These are phyloP conservation scores for Calonectria pauciramosa DNA, from an alignment of 2,329 filamentous ascomycete genomes.

Conservation along the genomic window DNA sequence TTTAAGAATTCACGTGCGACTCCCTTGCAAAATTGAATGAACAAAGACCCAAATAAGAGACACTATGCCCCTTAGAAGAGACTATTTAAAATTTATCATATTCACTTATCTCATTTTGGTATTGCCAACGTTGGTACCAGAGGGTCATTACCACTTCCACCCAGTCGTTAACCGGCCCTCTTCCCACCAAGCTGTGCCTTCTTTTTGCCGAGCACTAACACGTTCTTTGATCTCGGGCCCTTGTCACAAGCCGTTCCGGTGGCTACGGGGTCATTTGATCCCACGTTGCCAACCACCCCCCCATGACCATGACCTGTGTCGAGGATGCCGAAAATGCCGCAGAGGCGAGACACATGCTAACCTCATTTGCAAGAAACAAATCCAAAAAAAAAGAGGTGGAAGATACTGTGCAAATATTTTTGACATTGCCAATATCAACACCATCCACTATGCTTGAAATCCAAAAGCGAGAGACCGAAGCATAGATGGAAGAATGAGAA, in stretches of 20 bases:
- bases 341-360: slow-evolving; percentile 5
- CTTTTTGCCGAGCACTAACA: slow-evolving; percentile 1
- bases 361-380: not conserved
- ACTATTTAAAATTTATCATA: slow-evolving; percentile 1
- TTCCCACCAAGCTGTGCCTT: not conserved
- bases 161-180: not conserved
- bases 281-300: not conserved
- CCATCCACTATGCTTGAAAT: not conserved
- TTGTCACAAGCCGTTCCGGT: not conserved
- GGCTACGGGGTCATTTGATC: slow-evolving; percentile 17
- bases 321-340: slow-evolving; percentile 1
- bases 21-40: not conserved
- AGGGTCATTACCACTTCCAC: slow-evolving; percentile 2
- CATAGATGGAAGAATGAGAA: slow-evolving; percentile 1
- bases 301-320: not conserved
- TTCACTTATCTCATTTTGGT: slow-evolving; percentile 19
- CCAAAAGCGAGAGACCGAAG: not conserved
- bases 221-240: not conserved
- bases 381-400: not conserved
- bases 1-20: not conserved
- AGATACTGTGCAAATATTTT: not conserved
- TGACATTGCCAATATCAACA: not conserved
- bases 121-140: slow-evolving; percentile 12
- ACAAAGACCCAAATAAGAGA: not conserved
- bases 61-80: not conserved